These are phyloP conservation scores for Sclerotinia glacialis DNA, from an alignment of 2,329 filamentous ascomycete genomes.

Conservation along the genomic window DNA sequence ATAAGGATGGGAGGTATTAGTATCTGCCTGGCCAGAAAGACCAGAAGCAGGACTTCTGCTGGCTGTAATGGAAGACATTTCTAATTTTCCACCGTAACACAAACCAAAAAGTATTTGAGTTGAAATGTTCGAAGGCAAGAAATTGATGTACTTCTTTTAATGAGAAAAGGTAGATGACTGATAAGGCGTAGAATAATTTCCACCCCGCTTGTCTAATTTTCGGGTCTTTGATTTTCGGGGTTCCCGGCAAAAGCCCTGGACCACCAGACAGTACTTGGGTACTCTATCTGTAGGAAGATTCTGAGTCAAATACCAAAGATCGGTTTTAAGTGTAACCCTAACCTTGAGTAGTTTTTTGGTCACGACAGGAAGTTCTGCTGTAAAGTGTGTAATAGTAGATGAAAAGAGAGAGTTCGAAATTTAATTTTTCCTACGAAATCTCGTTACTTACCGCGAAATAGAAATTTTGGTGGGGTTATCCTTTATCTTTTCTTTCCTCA, in stretches of 20 bases:
- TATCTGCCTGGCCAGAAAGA: constrained; percentile 29
- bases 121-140: constrained; percentile 3
- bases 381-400: too few relatives aligned
- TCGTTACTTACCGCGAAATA: too few relatives aligned
- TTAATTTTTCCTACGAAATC: too few relatives aligned
- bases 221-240: background rate
- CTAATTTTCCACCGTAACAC: background rate
- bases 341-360: background rate
- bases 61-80: constrained; percentile 51
- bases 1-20: constrained; percentile 71
- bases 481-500: constrained; percentile 6
- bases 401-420: too few relatives aligned
- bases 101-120: background rate
- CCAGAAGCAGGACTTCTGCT: constrained; percentile 38
- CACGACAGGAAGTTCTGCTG: too few relatives aligned
- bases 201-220: constrained; percentile 12
- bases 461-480: constrained; percentile 12
- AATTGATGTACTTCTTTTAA: background rate
- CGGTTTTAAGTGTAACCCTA: background rate
- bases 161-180: constrained; percentile 2
- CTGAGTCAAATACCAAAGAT: background rate
- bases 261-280: background rate
- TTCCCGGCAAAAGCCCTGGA: constrained; percentile 13
- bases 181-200: constrained; percentile 16
- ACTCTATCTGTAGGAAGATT: background rate